These are phyloP conservation scores for Wickerhamiella australiensis DNA, from an alignment of 805 yeast species.

Conservation along the genomic window DNA sequence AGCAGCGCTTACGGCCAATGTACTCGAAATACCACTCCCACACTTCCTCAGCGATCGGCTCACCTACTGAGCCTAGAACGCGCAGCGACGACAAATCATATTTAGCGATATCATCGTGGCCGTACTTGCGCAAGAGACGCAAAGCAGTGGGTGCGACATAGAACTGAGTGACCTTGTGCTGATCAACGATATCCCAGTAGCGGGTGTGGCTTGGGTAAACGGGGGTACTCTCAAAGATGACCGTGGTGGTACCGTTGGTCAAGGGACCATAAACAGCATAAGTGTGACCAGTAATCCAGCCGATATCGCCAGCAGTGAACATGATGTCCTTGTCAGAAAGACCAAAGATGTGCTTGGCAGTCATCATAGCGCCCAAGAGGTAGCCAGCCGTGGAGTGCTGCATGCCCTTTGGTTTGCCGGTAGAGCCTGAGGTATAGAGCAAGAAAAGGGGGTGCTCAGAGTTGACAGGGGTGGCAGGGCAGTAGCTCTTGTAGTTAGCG, in stretches of 20 bases:
- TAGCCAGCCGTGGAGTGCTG: conserved; percentile 93
- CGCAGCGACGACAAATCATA: conserved; percentile 79
- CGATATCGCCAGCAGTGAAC: conserved; percentile 97
- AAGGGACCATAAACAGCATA: conserved; percentile 93
- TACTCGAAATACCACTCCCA: conserved; percentile 98
- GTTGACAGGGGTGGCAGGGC: conserved; percentile 76
- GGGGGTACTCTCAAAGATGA: conserved; percentile 94
- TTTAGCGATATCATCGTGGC: conserved; percentile 69
- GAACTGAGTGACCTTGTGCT: conserved; percentile 85
- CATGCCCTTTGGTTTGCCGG: conserved; percentile 97
- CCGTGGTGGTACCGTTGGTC: conserved; percentile 74
- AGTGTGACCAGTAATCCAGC: conserved; percentile 99
- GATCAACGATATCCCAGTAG: conserved; percentile 92
- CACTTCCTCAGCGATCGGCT: conserved; percentile 94
- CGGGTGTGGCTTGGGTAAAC: conserved; percentile 92
- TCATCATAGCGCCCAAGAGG: conserved; percentile 79
- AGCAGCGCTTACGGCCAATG: conserved; percentile 81
- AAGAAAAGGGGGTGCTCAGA: conserved; percentile 92
- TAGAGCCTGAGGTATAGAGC: conserved; percentile 94
- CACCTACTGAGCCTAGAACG: conserved; percentile 94
- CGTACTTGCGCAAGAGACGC: conserved; percentile 81
- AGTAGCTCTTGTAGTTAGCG: conserved; percentile 67
- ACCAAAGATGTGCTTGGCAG: conserved; percentile 89
- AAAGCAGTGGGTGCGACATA: conserved; percentile 98
- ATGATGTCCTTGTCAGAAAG: conserved; percentile 76